These are phyloP conservation scores for Panicum miliaceum DNA, from an alignment of 176 grass and related monocot genomes.

Conservation along the genomic window DNA sequence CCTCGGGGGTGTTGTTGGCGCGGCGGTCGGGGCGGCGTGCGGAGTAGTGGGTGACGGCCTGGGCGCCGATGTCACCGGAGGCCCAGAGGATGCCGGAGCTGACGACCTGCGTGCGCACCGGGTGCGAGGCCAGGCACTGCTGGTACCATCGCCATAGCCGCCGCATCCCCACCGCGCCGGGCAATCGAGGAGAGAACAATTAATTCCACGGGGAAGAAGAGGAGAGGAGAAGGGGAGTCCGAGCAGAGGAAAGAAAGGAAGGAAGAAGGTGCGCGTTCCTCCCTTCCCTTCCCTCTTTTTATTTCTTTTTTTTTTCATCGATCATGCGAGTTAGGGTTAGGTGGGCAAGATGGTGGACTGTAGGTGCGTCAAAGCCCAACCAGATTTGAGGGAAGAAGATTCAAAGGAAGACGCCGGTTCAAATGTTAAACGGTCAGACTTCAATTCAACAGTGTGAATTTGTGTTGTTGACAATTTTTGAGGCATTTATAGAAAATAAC, in stretches of 20 bases:
- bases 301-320: not conserved
- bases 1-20: slow-evolving; percentile 32
- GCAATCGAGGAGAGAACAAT: not conserved
- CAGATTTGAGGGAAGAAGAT: not conserved
- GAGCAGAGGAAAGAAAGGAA: not conserved
- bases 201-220: not conserved
- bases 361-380: not conserved
- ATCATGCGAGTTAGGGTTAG: slow-evolving; percentile 19
- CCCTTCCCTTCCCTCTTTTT: not conserved
- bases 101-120: slow-evolving; percentile 87
- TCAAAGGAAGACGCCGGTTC: not conserved
- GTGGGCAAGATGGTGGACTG: not conserved
- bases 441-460: not conserved
- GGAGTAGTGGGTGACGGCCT: slow-evolving; percentile 74
- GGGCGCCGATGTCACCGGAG: slow-evolving; percentile 89
- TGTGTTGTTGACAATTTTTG: not conserved
- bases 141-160: slow-evolving; percentile 93
- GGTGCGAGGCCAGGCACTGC: slow-evolving; percentile 74
- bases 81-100: slow-evolving; percentile 93
- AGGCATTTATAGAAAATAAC: not conserved
- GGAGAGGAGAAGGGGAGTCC: not conserved
- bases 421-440: not conserved
- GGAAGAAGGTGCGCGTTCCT: not conserved
- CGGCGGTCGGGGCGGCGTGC: slow-evolving; percentile 29
- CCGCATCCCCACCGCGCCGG: slow-evolving; percentile 48